phyloP scores from a whole-genome alignment of 805 yeast species.

The Candida pseudofarinosa region DNA sequence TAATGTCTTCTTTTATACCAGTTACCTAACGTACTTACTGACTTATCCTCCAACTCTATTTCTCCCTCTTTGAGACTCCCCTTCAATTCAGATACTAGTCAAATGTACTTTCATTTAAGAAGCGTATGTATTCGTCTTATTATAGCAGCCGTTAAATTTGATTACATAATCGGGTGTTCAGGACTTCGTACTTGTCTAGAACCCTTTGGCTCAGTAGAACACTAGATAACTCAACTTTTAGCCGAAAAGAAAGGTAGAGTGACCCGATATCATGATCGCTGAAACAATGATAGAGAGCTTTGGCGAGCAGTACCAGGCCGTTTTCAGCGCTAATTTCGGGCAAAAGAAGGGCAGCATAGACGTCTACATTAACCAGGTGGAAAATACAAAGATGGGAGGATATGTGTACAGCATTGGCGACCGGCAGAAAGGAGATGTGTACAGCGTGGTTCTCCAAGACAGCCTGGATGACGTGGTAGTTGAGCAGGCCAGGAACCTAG shows the following conservation, averaged over 20 bases:
- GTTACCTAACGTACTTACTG: background rate
- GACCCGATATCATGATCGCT: background rate
- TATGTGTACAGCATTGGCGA: constrained; percentile 28
- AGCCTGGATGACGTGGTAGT: constrained; percentile 13
- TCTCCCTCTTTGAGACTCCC: background rate
- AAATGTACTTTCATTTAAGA: background rate
- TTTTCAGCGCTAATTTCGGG: background rate
- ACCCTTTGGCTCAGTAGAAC: background rate
- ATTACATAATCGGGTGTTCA: constrained; percentile 1
- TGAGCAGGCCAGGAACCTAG: constrained; percentile 16
- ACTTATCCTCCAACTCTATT: background rate
- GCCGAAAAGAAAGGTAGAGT: background rate
- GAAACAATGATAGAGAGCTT: background rate
- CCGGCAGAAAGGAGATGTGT: constrained; percentile 10
- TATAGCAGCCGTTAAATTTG: constrained; percentile 2
- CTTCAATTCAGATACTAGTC: background rate
- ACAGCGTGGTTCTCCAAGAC: constrained; percentile 18
- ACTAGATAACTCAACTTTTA: background rate
- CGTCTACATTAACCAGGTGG: constrained; percentile 23
- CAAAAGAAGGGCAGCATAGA: background rate
- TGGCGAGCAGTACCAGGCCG: constrained; percentile 2
- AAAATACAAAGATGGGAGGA: constrained; percentile 20
- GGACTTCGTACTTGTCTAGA: constrained; percentile 3
- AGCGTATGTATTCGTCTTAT: background rate
- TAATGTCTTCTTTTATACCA: background rate